These are phyloP conservation scores for Neurospora tetrasperma DNA, from an alignment of 495 filamentous ascomycete genomes.

Conservation along the genomic window DNA sequence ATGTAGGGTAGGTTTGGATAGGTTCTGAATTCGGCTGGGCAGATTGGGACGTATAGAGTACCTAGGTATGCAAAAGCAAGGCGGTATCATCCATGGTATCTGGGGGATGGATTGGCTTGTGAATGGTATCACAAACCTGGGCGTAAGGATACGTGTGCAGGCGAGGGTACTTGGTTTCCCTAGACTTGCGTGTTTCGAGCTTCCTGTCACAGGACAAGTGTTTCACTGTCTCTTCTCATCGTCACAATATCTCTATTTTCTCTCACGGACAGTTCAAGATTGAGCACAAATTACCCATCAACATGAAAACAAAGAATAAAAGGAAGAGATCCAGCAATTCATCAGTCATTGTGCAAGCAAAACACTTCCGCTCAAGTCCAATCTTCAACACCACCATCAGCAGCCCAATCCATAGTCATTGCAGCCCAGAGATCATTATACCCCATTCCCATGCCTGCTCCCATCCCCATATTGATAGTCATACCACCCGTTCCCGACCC, in stretches of 20 bases:
- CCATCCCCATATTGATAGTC: not conserved
- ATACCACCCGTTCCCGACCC: slow-evolving; percentile 18
- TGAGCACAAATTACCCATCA: not conserved
- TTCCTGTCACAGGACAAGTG: not conserved
- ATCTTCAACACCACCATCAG: not conserved
- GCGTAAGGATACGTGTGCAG: not conserved
- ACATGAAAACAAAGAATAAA: not conserved
- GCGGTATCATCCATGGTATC: no score
- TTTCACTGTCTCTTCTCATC: not conserved
- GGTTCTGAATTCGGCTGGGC: not conserved
- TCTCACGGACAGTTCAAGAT: not conserved
- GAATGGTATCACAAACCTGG: no score
- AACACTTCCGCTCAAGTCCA: not conserved
- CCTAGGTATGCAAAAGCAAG: no score
- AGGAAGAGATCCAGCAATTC: not conserved
- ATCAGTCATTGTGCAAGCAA: not conserved
- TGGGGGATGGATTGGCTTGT: no score
- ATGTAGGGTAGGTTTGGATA: not conserved
- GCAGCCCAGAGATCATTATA: slow-evolving; percentile 15
- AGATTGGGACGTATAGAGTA: no score
- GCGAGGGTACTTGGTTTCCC: not conserved
- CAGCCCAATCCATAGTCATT: slow-evolving; percentile 15
- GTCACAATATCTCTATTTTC: not conserved
- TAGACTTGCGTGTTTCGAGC: not conserved
- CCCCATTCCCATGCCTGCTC: not conserved